Base-by-base conservation (phyloP, 2,329 filamentous ascomycete genomes). In the Meredithiella fracta region DNA sequence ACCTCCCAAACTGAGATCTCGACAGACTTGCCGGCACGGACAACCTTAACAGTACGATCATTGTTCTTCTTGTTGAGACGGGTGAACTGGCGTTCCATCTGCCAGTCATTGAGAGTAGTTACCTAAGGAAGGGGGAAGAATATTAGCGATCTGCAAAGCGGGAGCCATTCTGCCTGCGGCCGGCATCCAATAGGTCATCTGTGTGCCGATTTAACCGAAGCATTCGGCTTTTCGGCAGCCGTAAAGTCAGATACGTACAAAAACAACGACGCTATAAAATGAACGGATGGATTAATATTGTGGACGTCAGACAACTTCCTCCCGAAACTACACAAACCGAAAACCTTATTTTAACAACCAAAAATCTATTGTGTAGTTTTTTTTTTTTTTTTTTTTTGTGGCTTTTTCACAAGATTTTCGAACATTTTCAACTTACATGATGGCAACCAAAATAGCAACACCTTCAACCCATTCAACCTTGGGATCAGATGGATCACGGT, bases 1-100 rank as follows among this genome's bases (percentile, higher is more conserved):
- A 86, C 70, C 58, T 86, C 80, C 60, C 78, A 78, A 5, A 86
- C 74, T 0, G 78, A 80, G 15, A 86, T 73, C 67, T 81, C 74
- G 34, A 75, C 67, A 0, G 77, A 77, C 63, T 78, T 82, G 23
- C 82, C 82, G 0, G 80, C 84, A 14, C 83, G 79, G 53, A 84
- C 74, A 2, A 78, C 79, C 65, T 82, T 83, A 61, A 84, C 79
- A 60, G 77, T 73, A 42, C 80, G 75, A 61, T 85, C 78, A 59
- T 79, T 74, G 65, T 82, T 82, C 69, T 79, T 71, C 56, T 65
- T 68, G 62, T 82, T 83, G 15, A 85, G 71, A 59, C 75, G 78
- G 54, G 74, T 74, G 65, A 84, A 84, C 60, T 82, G 78, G 37
- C 77, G 71, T 64, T 84, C 79, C 67, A 82, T 83, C 62, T 84